Base-by-base conservation (phyloP, 805 yeast species). In the Isabelozyma rhagii region DNA sequence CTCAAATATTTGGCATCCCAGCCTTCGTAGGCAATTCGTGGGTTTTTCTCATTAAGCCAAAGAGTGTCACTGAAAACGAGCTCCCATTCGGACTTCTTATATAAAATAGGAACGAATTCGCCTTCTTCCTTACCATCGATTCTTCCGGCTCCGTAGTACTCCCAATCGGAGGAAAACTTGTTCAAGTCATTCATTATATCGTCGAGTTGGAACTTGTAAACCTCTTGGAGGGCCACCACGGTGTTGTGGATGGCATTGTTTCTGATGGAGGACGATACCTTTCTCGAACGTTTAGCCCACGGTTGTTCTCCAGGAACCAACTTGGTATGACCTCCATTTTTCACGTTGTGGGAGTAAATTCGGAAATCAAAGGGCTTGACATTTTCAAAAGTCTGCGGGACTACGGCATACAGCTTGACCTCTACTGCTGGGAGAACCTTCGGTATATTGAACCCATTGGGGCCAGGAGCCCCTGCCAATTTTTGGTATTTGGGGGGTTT, bases 181-280 rank as follows among this genome's bases (percentile, higher is more conserved):
- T 69, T 69, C 45, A 71, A 54, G 21, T 58, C 59, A 0, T 51
- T 48, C 53, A 70, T 47, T 4, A 71, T 62, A 48, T 70, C 75
- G 18, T 56, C 47, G 48, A 69, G 55, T 51, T 71, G 75, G 50
- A 67, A 59, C 51, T 64, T 61, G 45, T 71, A 63, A 18, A 67
- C 75, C 50, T 71, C 75, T 53, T 71, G 76, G 34, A 71, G 57
- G 56, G 78, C 47, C 57, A 59, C 77, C n/a, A 80, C 67, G 1
- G 60, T 57, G 52, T 65, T 65, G 3, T 47, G 29, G 8, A 43
- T 47, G 10, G 60, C 43, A 49, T 68, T 60, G 47, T 60, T 58
- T 45, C 72, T 59, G n/a, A 68, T 61, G 11, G 66, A 57, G 39
- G 55, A 61, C 44, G 52, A 48, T 8, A 47, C 49, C 10, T 56